These are phyloP conservation scores for Kluyveromyces marxianus DNA, from an alignment of 1,139 yeast genomes.

Conservation along the genomic window DNA sequence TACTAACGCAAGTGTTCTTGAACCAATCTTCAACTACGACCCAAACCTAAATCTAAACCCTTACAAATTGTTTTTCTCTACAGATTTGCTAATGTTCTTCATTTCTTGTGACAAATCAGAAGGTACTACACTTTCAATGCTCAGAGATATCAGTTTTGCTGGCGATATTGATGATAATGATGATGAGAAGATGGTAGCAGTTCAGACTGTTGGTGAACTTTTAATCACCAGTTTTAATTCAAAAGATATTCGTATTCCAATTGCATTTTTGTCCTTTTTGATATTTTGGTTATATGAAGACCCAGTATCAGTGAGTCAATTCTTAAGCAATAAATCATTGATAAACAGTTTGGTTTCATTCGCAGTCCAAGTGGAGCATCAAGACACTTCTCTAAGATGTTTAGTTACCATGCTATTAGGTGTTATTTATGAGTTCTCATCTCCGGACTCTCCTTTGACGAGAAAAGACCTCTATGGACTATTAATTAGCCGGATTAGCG, in stretches of 20 bases:
- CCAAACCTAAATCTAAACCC: slow-evolving; percentile 74
- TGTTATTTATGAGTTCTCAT: slow-evolving; percentile 72
- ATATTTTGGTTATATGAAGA: slow-evolving; percentile 78
- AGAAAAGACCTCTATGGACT: slow-evolving; percentile 57
- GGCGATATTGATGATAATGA: slow-evolving; percentile 39
- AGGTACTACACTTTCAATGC: slow-evolving; percentile 32
- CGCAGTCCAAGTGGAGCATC: slow-evolving; percentile 53
- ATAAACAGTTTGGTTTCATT: slow-evolving; percentile 63
- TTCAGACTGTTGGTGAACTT: slow-evolving; percentile 76
- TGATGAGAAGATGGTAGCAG: slow-evolving; percentile 69
- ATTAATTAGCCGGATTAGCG: slow-evolving; percentile 58
- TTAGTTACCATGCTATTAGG: slow-evolving; percentile 70
- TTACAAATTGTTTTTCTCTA: slow-evolving; percentile 80
- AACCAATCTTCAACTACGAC: slow-evolving; percentile 69
- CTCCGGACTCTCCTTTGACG: slow-evolving; percentile 61
- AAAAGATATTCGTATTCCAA: slow-evolving; percentile 67
- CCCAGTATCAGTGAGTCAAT: slow-evolving; percentile 64
- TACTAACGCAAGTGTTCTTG: slow-evolving; percentile 44
- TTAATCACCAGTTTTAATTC: slow-evolving; percentile 57
- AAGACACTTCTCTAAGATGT: slow-evolving; percentile 62
- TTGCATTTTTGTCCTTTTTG: slow-evolving; percentile 72
- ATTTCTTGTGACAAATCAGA: slow-evolving; percentile 42
- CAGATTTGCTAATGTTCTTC: slow-evolving; percentile 54
- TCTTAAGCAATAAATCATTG: slow-evolving; percentile 59
- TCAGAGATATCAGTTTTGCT: slow-evolving; percentile 57